Base-by-base conservation (phyloP, 2,329 filamentous ascomycete species). In the Epichloe coenophiala region DNA sequence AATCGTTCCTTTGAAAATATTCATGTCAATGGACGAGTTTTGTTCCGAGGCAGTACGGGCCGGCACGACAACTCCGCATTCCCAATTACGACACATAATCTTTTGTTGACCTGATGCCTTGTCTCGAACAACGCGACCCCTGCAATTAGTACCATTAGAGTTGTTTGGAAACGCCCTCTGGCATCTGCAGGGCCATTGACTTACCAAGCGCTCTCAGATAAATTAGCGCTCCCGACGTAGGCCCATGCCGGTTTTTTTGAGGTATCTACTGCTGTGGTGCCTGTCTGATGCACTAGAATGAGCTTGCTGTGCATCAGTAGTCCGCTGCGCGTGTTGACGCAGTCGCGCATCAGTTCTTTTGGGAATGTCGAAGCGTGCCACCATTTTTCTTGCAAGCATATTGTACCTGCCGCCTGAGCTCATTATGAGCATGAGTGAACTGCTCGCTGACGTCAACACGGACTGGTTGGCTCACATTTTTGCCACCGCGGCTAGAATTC, bases 161-260 rank as follows among this genome's bases (percentile, higher is more conserved):
- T 15, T 27, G 6, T 13, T 31, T 15, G 7, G 6, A 47, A 38
- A 13, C 17, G 37, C 35, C 4, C n/a, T 35, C n/a, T 36, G 7
- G 4, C 27, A 19, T 40, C 13, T 42, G 19, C 38, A 37, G 19
- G 9, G 35, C 19, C 17, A 42, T 15, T 7, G 38, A 71, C 80
- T 72, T 69, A 88, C 86, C 93, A 98, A 33, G 93, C 93, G 63
- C 86, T 90, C 66, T 96, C 89, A 0, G 89, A 95, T 31, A 95
- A 68, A 67, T 98, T 98, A 6, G 88, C 88, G 59, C 88, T 95
- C 15, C 93, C 93, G 38, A 95, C 69, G 61, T 97, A 97, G 2
- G 78, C 84, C 84, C 88, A 97, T 4, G 81, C 81, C 52, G 55
- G 13, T n/a, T 31, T 48, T 31, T 38, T 39, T 21, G 23, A 42